phyloP scores from a whole-genome alignment of 1,284 basidiomycete species.

The Golubevia pallescens region DNA sequence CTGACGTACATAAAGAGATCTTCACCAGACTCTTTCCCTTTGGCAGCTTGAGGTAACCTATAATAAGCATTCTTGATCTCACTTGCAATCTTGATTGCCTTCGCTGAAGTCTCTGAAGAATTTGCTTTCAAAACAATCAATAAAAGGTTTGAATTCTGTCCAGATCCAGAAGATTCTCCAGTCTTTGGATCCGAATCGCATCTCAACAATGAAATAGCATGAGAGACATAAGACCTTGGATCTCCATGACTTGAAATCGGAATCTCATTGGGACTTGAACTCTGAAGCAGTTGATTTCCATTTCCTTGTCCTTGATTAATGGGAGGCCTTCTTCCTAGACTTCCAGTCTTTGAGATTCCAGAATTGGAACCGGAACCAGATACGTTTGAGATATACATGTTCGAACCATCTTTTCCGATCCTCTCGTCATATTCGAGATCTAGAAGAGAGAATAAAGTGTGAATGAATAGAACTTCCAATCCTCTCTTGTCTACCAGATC shows the following conservation, averaged over 20 bases:
- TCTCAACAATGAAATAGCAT: slow-evolving; percentile 13
- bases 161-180: no score
- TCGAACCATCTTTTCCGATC: slow-evolving; percentile 7
- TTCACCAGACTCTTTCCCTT: background rate
- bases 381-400: no score
- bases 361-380: no score
- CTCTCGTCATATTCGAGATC: slow-evolving; percentile 44
- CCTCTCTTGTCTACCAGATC: slow-evolving; percentile 35
- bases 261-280: no score
- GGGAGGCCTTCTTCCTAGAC: no score
- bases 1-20: background rate
- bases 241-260: no score
- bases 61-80: slow-evolving; percentile 37
- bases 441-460: slow-evolving; percentile 20
- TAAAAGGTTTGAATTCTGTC: slow-evolving; percentile 7
- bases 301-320: no score
- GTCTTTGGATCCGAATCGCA: background rate
- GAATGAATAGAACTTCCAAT: slow-evolving; percentile 28
- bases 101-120: slow-evolving; percentile 23
- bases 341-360: no score
- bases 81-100: slow-evolving; percentile 28
- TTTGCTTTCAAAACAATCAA: slow-evolving; percentile 28
- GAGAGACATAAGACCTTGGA: no score
- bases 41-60: slow-evolving; percentile 17
- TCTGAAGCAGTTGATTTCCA: no score